A percentile compares a stretch with the other conserved stretches of the same genome.
Evolutionary conservation across 73 alveolate genomes (phyloP).

Genomic region (Paramecium biaurelia): DNA sequence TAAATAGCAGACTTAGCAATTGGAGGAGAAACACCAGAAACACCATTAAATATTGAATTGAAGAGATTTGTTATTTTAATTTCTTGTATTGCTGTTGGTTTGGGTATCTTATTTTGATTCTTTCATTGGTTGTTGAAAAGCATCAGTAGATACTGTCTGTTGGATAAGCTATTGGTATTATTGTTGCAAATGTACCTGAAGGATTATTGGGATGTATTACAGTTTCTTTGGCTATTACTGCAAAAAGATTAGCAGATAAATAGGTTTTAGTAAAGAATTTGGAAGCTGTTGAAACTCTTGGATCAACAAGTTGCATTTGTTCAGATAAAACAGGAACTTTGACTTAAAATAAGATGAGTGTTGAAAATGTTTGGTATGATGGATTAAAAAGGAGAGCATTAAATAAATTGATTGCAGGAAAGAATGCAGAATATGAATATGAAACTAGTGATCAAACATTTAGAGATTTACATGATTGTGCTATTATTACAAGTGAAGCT

Average conservation of each 20-base stretch:
- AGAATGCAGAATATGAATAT: conserved; percentile 58
- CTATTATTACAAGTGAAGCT: conserved; percentile 64
- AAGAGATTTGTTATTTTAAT: conserved; percentile 90
- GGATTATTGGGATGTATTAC: conserved; percentile 95
- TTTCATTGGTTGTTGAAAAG: conserved; percentile 82
- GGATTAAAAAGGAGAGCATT: conserved; percentile 81
- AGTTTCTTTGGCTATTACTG: conserved; percentile 92
- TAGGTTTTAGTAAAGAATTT: conserved; percentile 90
- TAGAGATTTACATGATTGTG: conserved; percentile 50
- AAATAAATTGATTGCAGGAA: conserved; percentile 70
- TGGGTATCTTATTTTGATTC: conserved; percentile 85
- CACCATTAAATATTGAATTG: conserved; percentile 90
- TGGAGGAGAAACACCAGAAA: conserved; percentile 82
- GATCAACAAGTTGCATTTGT: conserved; percentile 95
- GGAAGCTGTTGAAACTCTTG: conserved; percentile 95
- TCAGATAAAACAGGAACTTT: conserved; percentile 96
- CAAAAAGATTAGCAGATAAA: conserved; percentile 89
- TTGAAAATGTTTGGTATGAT: conserved; percentile 81
- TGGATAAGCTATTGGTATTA: conserved; percentile 91
- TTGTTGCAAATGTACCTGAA: conserved; percentile 97
- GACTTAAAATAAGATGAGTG: conserved; percentile 85
- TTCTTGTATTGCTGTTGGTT: conserved; percentile 86
- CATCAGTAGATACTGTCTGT: conserved; percentile 82
- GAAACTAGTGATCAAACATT: conserved; percentile 60
- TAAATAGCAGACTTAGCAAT: conserved; percentile 93